A percentile compares a stretch with the other conserved stretches of the same genome.
These are phyloP conservation scores for Penicillium sp. DNA, from an alignment of 2,329 filamentous ascomycete species.

Conservation along the genomic window DNA sequence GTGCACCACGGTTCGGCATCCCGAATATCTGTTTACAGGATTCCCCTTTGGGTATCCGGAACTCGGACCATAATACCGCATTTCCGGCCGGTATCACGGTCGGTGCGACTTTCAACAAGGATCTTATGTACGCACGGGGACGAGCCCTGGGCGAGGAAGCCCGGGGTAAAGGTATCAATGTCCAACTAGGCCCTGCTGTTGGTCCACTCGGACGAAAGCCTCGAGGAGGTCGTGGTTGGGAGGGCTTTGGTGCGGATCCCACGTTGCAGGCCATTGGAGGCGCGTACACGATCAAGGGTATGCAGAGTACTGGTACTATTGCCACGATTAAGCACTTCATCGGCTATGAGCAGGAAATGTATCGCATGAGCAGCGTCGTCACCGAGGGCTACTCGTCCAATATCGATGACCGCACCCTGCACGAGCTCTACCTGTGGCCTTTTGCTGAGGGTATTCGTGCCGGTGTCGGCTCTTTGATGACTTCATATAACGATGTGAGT, in stretches of 20 bases:
- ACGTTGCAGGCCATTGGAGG: conserved; percentile 55
- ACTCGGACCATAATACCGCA: conserved; percentile 68
- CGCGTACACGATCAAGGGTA: conserved; percentile 51
- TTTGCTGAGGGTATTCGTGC: conserved; percentile 48
- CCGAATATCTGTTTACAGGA: conserved; percentile 69
- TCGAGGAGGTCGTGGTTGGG: conserved; percentile 68
- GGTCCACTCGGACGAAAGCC: conserved; percentile 69
- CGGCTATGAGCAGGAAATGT: conserved; percentile 45
- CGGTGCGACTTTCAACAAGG: conserved; percentile 70
- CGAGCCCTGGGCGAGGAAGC: conserved; percentile 66
- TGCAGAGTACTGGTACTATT: conserved; percentile 54
- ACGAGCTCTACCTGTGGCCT: conserved; percentile 46
- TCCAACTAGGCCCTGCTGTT: conserved; percentile 65
- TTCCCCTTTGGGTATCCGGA: conserved; percentile 64
- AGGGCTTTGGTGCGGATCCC: conserved; percentile 67
- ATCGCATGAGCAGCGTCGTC: conserved; percentile 46
- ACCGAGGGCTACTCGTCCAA: conserved; percentile 44
- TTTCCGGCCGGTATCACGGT: conserved; percentile 76
- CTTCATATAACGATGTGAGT: conserved; percentile 41
- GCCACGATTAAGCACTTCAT: conserved; percentile 56
- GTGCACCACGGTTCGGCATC: conserved; percentile 64
- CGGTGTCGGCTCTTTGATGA: conserved; percentile 46
- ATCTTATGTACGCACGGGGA: conserved; percentile 62
- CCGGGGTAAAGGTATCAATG: conserved; percentile 66
- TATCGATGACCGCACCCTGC: conserved; percentile 48